A percentile compares a stretch with the other conserved stretches of the same genome.
These are phyloP conservation scores for Irpex rosettiformis DNA, from an alignment of 1,284 basidiomycete genomes.

Conservation along the genomic window DNA sequence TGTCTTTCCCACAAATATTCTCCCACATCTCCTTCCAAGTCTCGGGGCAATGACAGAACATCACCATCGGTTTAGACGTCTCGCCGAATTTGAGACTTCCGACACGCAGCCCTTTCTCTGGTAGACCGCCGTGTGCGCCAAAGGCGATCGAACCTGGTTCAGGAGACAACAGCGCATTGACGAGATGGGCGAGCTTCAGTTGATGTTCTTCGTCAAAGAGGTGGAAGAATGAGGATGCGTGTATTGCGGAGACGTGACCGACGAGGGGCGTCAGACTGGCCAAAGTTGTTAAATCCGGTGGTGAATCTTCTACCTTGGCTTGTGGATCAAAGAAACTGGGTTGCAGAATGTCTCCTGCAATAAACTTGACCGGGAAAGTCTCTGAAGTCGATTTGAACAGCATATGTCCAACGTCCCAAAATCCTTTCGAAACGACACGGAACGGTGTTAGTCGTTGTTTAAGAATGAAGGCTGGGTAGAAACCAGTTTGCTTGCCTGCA, in stretches of 20 bases:
- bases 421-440: slow-evolving; percentile 21
- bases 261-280: slow-evolving; percentile 41
- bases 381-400: slow-evolving; percentile 31
- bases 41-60: slow-evolving; percentile 34
- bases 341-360: slow-evolving; percentile 44
- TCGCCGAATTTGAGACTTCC: not conserved
- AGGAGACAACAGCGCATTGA: slow-evolving; percentile 12
- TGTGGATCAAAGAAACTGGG: slow-evolving; percentile 26
- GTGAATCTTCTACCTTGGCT: not conserved
- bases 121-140: slow-evolving; percentile 27
- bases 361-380: slow-evolving; percentile 41
- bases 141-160: slow-evolving; percentile 37
- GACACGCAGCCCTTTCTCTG: slow-evolving; percentile 23
- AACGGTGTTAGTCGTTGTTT: not conserved
- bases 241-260: slow-evolving; percentile 43
- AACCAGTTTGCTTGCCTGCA: slow-evolving; percentile 24
- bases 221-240: slow-evolving; percentile 49
- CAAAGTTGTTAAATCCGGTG: slow-evolving; percentile 25
- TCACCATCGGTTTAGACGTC: slow-evolving; percentile 3
- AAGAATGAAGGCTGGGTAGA: no score
- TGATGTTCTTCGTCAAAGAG: slow-evolving; percentile 45
- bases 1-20: slow-evolving; percentile 36
- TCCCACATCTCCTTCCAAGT: slow-evolving; percentile 43
- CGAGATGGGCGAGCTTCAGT: slow-evolving; percentile 17
- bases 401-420: slow-evolving; percentile 33